Evolutionary conservation across 2,329 filamentous ascomycete species (phyloP).

Genomic region (Lojkania enalia): DNA sequence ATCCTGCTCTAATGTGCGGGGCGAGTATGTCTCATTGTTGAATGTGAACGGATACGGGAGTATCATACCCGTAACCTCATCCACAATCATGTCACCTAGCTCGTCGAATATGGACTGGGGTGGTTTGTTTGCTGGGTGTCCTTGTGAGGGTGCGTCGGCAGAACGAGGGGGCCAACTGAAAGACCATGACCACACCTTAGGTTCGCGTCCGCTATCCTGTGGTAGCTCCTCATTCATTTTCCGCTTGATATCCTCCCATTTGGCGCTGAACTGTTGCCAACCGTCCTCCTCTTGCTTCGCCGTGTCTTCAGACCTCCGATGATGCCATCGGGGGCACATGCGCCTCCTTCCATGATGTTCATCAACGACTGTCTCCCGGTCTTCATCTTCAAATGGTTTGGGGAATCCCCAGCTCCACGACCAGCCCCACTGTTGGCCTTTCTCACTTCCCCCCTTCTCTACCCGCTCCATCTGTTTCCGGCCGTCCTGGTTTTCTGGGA

Average conservation of each 20-base stretch:
- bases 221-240: constrained; percentile 10
- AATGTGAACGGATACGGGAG: constrained; percentile 24
- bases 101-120: constrained; percentile 6
- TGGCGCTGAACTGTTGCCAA: constrained; percentile 1
- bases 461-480: constrained; percentile 23
- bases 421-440: constrained; percentile 40
- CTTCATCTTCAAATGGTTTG: constrained; percentile 27
- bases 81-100: constrained; percentile 5
- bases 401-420: constrained; percentile 42
- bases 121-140: neutral
- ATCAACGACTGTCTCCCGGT: neutral
- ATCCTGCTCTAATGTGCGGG: constrained; percentile 56
- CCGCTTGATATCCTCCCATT: constrained; percentile 10
- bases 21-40: constrained; percentile 52
- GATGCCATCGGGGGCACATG: constrained; percentile 8
- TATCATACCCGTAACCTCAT: constrained; percentile 7
- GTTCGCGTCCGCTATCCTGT: constrained; percentile 2
- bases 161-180: too few relatives aligned
- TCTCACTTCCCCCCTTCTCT: constrained; percentile 33
- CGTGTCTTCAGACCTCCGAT: constrained; percentile 2
- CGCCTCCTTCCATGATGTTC: neutral
- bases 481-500: neutral
- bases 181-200: constrained; percentile 18
- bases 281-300: constrained; percentile 3
- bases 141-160: too few relatives aligned